Evolutionary conservation across 202 grass and related monocot genomes (phyloP).

Genomic region (Brachypodium distachyon): DNA sequence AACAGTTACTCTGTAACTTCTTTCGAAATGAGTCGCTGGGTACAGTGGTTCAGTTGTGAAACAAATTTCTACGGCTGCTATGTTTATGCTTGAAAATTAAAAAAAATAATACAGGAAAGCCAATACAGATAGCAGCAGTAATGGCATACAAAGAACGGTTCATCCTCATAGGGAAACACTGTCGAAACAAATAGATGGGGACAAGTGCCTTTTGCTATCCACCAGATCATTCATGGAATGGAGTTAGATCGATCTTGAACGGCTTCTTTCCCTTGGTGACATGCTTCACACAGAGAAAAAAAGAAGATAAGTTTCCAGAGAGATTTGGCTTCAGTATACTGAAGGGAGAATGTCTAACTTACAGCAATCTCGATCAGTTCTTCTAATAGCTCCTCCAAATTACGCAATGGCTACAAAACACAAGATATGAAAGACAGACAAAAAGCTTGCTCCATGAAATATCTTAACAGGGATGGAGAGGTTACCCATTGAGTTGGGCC

Average conservation of each 20-base stretch:
- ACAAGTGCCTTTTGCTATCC: background rate
- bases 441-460: conserved; percentile 11
- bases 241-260: conserved; percentile 74
- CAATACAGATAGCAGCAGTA: background rate
- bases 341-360: conserved; percentile 19
- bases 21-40: background rate
- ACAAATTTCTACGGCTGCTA: background rate
- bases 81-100: background rate
- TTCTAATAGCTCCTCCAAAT: conserved; percentile 83
- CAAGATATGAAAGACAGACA: background rate
- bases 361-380: conserved; percentile 87
- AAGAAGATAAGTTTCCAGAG: background rate
- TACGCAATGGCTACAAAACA: conserved; percentile 51
- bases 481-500: conserved; percentile 97
- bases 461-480: background rate
- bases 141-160: background rate
- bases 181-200: background rate
- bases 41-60: background rate
- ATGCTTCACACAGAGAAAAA: conserved; percentile 13
- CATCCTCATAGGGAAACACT: background rate
- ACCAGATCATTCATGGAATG: conserved; percentile 38
- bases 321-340: background rate
- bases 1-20: no score
- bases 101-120: background rate
- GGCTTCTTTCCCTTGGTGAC: conserved; percentile 73